A percentile compares a stretch with the other conserved stretches of the same genome.
Evolutionary conservation across 805 yeast species (phyloP).

Genomic region (Wickerhamiella cacticola): DNA sequence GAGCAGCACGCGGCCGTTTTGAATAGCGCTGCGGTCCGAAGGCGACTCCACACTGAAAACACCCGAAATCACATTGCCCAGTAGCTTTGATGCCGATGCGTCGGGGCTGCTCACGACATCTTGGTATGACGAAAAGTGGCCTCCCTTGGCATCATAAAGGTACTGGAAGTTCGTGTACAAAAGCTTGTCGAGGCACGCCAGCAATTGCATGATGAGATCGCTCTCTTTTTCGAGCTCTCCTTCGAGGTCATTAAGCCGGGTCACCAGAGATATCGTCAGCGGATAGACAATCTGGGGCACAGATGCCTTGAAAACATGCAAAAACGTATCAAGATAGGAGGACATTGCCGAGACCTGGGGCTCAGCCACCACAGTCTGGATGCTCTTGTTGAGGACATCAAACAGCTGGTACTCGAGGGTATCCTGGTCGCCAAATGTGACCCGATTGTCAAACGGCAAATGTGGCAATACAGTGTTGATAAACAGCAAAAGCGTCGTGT

Average conservation of each 20-base stretch:
- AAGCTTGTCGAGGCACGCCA: constrained; percentile 10
- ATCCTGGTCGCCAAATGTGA: constrained; percentile 12
- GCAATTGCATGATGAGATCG: constrained; percentile 11
- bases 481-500: constrained; percentile 11
- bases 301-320: constrained; percentile 40
- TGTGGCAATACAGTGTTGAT: constrained; percentile 5
- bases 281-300: constrained; percentile 46
- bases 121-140: constrained; percentile 12
- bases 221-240: not conserved
- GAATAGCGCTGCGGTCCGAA: constrained; percentile 37
- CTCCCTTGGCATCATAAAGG: constrained; percentile 10
- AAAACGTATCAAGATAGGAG: constrained; percentile 39
- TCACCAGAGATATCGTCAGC: constrained; percentile 22
- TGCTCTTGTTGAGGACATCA: constrained; percentile 29
- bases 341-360: constrained; percentile 38
- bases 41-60: constrained; percentile 65
- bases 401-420: constrained; percentile 12
- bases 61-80: constrained; percentile 47
- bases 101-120: constrained; percentile 13
- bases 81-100: constrained; percentile 37
- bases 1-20: constrained; percentile 33
- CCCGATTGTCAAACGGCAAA: constrained; percentile 4
- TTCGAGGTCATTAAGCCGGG: constrained; percentile 7
- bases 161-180: constrained; percentile 10
- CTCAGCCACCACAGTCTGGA: constrained; percentile 37